Percentiles rank a stretch among this genome's conserved stretches.
Conservation (phyloP, 1,284 basidiomycete species). For the Leccinum subspadiceum region DNA sequence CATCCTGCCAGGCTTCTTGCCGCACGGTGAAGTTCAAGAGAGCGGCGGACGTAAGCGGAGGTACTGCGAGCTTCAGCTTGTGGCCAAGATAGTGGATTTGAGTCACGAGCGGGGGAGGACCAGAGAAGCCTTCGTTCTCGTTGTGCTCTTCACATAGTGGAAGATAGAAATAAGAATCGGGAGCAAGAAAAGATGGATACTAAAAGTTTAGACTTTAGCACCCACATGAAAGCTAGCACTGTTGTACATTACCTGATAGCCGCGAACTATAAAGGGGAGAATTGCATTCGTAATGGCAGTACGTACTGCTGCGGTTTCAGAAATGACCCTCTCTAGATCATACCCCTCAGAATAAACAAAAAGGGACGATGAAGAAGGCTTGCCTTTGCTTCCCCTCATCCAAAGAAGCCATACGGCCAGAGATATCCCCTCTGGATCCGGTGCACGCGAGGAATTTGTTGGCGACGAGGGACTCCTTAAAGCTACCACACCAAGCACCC, state of each 20-base stretch:
- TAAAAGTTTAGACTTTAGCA: constrained; percentile 20
- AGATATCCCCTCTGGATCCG: constrained; percentile 38
- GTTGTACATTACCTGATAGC: constrained; percentile 36
- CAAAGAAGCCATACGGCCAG: constrained; percentile 57
- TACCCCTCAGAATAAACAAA: constrained; percentile 17
- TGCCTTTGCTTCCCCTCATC: constrained; percentile 50
- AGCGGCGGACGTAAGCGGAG: constrained; percentile 39
- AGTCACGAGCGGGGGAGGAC: constrained; percentile 29
- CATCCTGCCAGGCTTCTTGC: constrained; percentile 37
- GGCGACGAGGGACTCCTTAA: constrained; percentile 14
- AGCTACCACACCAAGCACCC: constrained; percentile 25
- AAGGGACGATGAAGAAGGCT: constrained; percentile 11
- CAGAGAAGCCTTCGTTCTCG: constrained; percentile 25
- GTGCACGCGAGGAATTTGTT: not conserved
- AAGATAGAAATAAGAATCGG: constrained; percentile 39
- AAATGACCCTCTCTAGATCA: constrained; percentile 19
- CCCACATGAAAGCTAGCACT: not conserved
- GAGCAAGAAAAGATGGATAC: constrained; percentile 42
- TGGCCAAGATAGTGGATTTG: constrained; percentile 42
- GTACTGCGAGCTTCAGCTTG: constrained; percentile 38
- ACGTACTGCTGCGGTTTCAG: constrained; percentile 22
- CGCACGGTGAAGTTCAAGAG: constrained; percentile 37
- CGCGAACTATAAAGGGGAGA: constrained; percentile 34
- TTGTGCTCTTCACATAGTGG: constrained; percentile 34
- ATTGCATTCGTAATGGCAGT: constrained; percentile 28